phyloP scores from a whole-genome alignment of 2,329 filamentous ascomycete genomes.

The Colletotrichum cereale region DNA sequence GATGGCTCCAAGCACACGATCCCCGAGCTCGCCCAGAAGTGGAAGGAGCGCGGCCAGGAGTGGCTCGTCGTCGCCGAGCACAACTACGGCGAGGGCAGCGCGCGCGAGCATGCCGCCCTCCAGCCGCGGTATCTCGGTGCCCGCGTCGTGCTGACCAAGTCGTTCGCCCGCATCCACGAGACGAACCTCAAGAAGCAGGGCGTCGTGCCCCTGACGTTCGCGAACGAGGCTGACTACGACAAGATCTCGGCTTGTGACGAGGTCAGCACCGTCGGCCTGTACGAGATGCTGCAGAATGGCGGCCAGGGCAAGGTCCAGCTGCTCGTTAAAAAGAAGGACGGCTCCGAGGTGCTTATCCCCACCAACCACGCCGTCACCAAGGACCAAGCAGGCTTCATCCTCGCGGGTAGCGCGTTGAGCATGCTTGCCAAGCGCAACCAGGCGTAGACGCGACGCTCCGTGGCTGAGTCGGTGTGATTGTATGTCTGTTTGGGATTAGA shows the following conservation, averaged over 20 bases:
- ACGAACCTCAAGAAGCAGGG: conserved; percentile 98
- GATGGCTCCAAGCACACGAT: conserved; percentile 82
- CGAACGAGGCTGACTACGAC: conserved; percentile 89
- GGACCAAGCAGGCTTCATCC: conserved; percentile 92
- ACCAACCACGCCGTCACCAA: conserved; percentile 90
- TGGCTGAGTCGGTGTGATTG: neutral
- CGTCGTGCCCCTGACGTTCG: conserved; percentile 93
- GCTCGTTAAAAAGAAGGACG: conserved; percentile 71
- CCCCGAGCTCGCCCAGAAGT: conserved; percentile 86
- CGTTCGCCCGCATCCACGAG: conserved; percentile 93
- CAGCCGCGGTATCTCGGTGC: conserved; percentile 93
- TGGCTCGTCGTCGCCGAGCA: conserved; percentile 98
- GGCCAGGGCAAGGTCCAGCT: conserved; percentile 84
- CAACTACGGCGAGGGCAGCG: conserved; percentile 95
- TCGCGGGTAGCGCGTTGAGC: conserved; percentile 95
- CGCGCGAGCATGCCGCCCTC: conserved; percentile 89
- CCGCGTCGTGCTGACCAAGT: conserved; percentile 85
- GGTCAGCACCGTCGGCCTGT: conserved; percentile 84
- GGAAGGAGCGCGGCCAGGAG: conserved; percentile 79
- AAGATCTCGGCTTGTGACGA: conserved; percentile 84
- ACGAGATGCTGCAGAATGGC: conserved; percentile 82
- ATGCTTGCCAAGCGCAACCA: conserved; percentile 74
- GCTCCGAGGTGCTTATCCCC: conserved; percentile 76
- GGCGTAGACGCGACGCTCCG: neutral
- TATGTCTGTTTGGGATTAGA: neutral